These are phyloP conservation scores for Aspergillus vadensis DNA, from an alignment of 2,329 filamentous ascomycete genomes.

Conservation along the genomic window DNA sequence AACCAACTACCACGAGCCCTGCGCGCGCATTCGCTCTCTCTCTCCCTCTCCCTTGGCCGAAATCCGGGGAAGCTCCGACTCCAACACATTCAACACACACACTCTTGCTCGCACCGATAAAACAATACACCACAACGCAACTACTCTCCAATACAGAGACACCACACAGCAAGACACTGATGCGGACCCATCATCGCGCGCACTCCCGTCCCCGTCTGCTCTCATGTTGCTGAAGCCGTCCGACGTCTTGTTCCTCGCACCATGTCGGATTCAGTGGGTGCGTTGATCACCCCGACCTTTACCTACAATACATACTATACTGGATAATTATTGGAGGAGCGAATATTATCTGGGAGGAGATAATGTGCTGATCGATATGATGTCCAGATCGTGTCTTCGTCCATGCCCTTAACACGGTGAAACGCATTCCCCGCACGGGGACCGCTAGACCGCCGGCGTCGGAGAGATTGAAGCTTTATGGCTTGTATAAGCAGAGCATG, in stretches of 20 bases:
- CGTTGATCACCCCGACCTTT: conserved; percentile 20
- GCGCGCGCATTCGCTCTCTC: not conserved
- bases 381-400: conserved; percentile 92
- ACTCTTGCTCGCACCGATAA: not conserved
- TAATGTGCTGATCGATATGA: not conserved
- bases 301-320: not conserved
- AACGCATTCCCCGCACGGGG: conserved; percentile 93
- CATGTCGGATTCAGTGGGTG: conserved; percentile 53
- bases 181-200: no score
- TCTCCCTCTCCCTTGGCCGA: not conserved
- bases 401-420: conserved; percentile 97
- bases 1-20: not conserved
- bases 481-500: conserved; percentile 98
- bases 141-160: not conserved
- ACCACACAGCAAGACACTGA: no score
- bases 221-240: conserved; percentile 25
- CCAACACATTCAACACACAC: not conserved
- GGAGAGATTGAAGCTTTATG: conserved; percentile 90
- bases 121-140: not conserved
- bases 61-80: conserved; percentile 24
- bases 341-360: no score
- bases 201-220: not conserved
- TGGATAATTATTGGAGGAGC: no score
- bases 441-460: conserved; percentile 81
- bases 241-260: conserved; percentile 24